Conservation (phyloP, 768 basidiomycete genomes). For the Boletus bicolor region DNA sequence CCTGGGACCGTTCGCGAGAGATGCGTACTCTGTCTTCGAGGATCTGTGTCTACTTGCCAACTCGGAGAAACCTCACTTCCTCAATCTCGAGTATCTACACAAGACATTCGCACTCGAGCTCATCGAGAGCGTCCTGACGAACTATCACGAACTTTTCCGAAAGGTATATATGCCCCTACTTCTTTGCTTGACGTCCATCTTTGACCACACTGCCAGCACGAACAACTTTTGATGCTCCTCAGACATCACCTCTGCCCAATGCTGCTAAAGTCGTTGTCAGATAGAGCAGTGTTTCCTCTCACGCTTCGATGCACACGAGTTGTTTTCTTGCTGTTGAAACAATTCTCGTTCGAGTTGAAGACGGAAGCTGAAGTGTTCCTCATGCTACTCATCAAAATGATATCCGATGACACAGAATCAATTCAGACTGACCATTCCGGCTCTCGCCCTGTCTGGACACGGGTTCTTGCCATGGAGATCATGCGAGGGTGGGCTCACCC, state of each 20-base stretch:
- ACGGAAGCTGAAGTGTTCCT: constrained; percentile 88
- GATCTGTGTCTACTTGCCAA: constrained; percentile 90
- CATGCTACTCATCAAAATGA: constrained; percentile 62
- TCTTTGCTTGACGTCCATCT: background rate
- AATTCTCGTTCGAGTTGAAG: constrained; percentile 77
- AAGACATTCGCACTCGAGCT: constrained; percentile 97
- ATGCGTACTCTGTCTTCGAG: constrained; percentile 86
- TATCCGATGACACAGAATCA: constrained; percentile 50
- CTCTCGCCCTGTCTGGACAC: constrained; percentile 74
- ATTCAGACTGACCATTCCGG: constrained; percentile 25
- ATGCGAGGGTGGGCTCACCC: constrained; percentile 64
- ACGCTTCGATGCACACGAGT: constrained; percentile 90
- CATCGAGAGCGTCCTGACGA: constrained; percentile 93
- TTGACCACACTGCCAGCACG: constrained; percentile 48
- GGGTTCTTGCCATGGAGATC: constrained; percentile 90
- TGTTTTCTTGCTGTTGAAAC: constrained; percentile 88
- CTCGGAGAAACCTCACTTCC: constrained; percentile 73
- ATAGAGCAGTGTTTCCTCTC: constrained; percentile 79
- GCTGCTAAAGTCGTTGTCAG: constrained; percentile 80
- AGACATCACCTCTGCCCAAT: constrained; percentile 88
- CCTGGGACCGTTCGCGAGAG: constrained; percentile 73
- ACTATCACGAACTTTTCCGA: constrained; percentile 83
- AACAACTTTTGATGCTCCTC: constrained; percentile 81
- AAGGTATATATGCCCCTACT: constrained; percentile 46
- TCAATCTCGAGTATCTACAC: constrained; percentile 78